Conservation (phyloP, 179 eudicot species). For the Dionaea muscipula region DNA sequence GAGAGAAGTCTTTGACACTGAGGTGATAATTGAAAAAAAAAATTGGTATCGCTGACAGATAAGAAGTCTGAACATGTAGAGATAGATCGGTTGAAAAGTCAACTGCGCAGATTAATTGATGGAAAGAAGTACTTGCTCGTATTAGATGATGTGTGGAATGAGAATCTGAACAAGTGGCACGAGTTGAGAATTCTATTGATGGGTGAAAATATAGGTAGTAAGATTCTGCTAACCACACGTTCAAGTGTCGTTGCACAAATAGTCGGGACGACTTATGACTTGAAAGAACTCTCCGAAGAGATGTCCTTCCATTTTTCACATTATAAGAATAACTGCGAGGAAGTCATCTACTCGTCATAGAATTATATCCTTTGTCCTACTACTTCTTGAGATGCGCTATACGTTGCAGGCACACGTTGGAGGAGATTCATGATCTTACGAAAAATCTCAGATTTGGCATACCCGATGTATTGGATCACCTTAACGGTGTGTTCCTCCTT, state of each 20-base stretch:
- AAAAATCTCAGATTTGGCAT: no score
- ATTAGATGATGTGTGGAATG: slow-evolving; percentile 7
- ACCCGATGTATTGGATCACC: no score
- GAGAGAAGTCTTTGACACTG: neutral
- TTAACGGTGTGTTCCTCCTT: no score
- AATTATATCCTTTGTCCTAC: no score
- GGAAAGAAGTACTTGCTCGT: slow-evolving; percentile 4
- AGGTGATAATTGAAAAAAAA: slow-evolving; percentile 1
- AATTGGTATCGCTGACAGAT: neutral
- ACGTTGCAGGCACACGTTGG: no score
- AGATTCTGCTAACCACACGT: neutral
- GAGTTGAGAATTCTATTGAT: neutral
- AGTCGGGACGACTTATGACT: neutral
- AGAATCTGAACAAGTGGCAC: neutral
- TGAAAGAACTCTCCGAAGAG: slow-evolving; percentile 18
- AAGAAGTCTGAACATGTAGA: neutral
- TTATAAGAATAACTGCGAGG: no score
- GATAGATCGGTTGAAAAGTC: neutral
- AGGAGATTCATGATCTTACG: no score
- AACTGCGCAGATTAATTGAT: neutral
- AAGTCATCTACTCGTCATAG: no score
- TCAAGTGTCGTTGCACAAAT: neutral
- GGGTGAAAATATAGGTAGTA: neutral
- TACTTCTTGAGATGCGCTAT: no score
- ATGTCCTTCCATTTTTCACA: no score